Base-by-base conservation (phyloP, 768 basidiomycete genomes). In the Chalciporus chontae region DNA sequence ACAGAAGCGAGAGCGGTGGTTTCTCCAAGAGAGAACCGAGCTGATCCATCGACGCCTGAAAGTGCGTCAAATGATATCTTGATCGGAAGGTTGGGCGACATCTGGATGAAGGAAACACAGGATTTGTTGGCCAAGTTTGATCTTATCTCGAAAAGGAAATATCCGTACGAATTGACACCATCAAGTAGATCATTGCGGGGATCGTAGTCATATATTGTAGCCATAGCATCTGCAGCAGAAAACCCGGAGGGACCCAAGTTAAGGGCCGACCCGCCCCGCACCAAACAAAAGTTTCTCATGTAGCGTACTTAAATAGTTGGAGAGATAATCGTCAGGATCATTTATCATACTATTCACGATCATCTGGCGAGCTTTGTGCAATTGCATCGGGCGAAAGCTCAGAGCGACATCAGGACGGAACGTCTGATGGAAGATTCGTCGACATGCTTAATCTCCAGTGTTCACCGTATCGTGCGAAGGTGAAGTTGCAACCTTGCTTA, bases 31-130 rank as follows among this genome's bases (percentile, higher is more conserved):
- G 52, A 79, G 59, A 90, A 91, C 21, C 81, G 74, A 2, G 86
- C 87, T 3, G 87, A 89, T 1, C 87, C 87, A 54, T 91, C 89
- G 18, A 83, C 85, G 44, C 85, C 75, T n/a, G 81, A 79, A 8
- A 90, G 73, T 0, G 71, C 73, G 43, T 85, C 82, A 53, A 80
- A 85, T 6, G 68, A 65, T 34, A 87, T 75, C 36, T 52, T 50
- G 38, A 69, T 55, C 23, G 47, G 37, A n/a, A 44, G 43, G 34
- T 15, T n/a, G 13, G 40, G 29, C 9, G 41, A 43, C 51, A 52
- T 52, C 10, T 14, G 3, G 29, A 31, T 31, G 29, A 31, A 11
- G 10, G 14, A 36, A 36, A 36, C 10, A 31, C 9, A 31, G 10
- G 31, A 6, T 36, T 36, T 15, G 34, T 36, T n/a, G 2, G 32